Base-by-base conservation (phyloP, 1,139 yeast genomes). In the Hansenula lynferdii region DNA sequence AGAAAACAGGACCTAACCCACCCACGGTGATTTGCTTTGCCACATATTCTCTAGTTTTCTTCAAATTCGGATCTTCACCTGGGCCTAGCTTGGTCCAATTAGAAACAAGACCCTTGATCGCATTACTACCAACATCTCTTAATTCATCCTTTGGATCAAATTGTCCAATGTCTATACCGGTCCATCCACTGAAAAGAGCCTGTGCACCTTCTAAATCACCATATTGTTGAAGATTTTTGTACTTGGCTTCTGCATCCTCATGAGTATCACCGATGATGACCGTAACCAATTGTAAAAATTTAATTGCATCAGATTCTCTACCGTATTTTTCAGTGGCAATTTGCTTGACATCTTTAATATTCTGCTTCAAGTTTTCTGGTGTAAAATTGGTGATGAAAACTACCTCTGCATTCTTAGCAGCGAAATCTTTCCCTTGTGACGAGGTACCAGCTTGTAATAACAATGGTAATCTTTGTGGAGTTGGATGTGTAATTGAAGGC, bases 401-500 rank as follows among this genome's bases (percentile, higher is more conserved):
- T 6, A 57, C 58, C 44, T 67, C 72, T 2, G 70, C 71, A 48
- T 65, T 60, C 41, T 59, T 58, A 16, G 72, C 72, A 9, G 71
- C 72, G 51, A 64, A 64, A 10, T 62, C 62, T 37, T 57, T 61
- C 9, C 73, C 73, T 14, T 59, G 59, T 14, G 59, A 51, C 1
- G 72, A 67, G 14, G 70, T 61, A 12, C 74, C 74, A 3, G 73
- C 73, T 48, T 68, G 73, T 32, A 67, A 54, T 33, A 68, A 54
- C 4, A 66, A 64, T 2, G 71, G 71, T n/a, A 65, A 45, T 47
- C 70, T 60, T 42, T 66, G 71, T 14, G 65, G 64, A n/a, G 67
- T 57, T 15, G 70, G 71, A 28, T 59, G 60, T 12, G 63, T 54
- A 24, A 65, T 58, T 31, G 43, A 50, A 4, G 70, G 70, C 0